Conservation (phyloP, 2,329 filamentous ascomycete genomes). For the Cordyceps farinosa region DNA sequence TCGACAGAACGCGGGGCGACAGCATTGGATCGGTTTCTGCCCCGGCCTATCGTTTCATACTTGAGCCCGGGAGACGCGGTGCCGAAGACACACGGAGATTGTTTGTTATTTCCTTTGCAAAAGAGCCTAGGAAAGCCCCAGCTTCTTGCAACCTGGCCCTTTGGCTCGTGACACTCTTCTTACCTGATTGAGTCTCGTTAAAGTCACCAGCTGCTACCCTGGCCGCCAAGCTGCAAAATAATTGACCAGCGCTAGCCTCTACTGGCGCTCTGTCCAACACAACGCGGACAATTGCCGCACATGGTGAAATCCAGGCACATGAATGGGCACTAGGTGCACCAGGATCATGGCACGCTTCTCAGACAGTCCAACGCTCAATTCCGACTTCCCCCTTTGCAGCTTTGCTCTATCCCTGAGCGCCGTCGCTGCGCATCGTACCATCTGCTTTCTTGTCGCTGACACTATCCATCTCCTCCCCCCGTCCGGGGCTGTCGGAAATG, state of each 20-base stretch:
- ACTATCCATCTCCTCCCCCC: background rate
- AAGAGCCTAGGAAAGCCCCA: background rate
- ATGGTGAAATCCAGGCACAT: conserved; percentile 10
- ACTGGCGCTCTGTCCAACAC: background rate
- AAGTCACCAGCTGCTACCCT: background rate
- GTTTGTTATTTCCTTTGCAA: background rate
- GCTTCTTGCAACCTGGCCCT: background rate
- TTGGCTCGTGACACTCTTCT: background rate
- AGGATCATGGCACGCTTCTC: conserved; percentile 9
- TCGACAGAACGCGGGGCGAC: background rate
- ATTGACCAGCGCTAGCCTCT: conserved; percentile 3
- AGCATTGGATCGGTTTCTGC: background rate
- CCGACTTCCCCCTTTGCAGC: background rate
- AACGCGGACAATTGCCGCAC: background rate
- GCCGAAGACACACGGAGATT: background rate
- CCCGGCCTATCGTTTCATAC: conserved; percentile 1
- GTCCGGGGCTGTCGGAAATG: background rate
- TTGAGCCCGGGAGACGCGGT: background rate
- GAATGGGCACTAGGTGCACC: background rate
- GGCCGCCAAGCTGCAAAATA: background rate
- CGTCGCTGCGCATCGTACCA: background rate
- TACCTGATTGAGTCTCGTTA: background rate
- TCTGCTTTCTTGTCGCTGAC: background rate
- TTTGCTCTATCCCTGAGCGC: background rate
- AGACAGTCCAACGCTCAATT: background rate